Percentiles rank a stretch among this genome's conserved stretches.
Conservation (phyloP, 352 stramenopile genomes). For the Phytophthora meadii region DNA sequence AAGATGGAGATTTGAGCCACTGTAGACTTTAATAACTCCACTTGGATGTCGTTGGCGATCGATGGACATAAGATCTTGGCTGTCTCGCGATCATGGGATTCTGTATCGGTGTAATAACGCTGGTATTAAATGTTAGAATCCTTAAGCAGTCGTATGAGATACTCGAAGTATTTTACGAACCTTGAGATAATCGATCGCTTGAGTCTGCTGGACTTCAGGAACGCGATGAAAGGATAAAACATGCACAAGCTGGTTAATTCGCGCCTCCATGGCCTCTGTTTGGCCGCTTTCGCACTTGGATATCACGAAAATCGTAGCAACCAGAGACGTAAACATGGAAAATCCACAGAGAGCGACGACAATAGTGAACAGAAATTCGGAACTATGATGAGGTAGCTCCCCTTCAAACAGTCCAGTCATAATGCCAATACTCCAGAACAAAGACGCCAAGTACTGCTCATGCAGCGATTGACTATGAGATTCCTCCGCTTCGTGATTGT, state of each 20-base stretch:
- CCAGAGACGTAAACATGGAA: constrained; percentile 75
- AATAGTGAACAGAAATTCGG: no score
- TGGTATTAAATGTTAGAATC: constrained; percentile 18
- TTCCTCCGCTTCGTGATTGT: constrained; percentile 25
- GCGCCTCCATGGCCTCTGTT: constrained; percentile 58
- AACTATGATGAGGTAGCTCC: no score
- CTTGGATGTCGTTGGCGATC: constrained; percentile 76
- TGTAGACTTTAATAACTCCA: constrained; percentile 65
- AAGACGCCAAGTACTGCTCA: constrained; percentile 53
- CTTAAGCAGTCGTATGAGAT: no score
- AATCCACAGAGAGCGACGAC: no score
- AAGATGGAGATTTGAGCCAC: constrained; percentile 68
- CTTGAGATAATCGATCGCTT: constrained; percentile 72
- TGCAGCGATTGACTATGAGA: constrained; percentile 15
- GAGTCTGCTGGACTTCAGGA: constrained; percentile 51
- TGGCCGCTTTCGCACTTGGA: constrained; percentile 78
- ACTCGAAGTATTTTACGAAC: constrained; percentile 20
- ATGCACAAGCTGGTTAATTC: constrained; percentile 78
- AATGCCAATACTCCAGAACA: no score
- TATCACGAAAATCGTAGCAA: constrained; percentile 79
- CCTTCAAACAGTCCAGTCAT: no score
- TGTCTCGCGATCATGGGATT: constrained; percentile 73
- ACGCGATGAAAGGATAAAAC: constrained; percentile 72
- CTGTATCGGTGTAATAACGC: constrained; percentile 68
- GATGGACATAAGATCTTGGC: constrained; percentile 78